Percentiles rank a stretch among this genome's conserved stretches.
These are phyloP conservation scores for Pseudotsuga menziesii DNA, from an alignment of 75 land plant species.

Conservation along the genomic window DNA sequence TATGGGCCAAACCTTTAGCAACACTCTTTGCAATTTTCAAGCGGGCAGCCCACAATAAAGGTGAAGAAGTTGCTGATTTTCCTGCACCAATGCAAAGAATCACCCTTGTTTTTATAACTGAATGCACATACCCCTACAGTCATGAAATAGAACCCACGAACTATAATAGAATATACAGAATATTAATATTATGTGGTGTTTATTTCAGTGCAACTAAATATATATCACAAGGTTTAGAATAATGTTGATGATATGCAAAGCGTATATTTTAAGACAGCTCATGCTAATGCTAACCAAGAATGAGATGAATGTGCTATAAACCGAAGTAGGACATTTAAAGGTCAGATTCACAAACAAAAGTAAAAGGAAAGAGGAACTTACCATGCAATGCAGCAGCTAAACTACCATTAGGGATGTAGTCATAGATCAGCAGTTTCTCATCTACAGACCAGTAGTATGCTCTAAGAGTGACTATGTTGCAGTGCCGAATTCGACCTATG, in stretches of 20 bases:
- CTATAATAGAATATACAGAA: background rate
- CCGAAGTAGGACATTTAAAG: background rate
- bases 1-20: conserved; percentile 56
- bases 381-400: conserved; percentile 69
- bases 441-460: conserved; percentile 77
- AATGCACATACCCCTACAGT: background rate
- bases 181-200: background rate
- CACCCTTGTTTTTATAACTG: background rate
- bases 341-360: background rate
- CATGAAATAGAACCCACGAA: background rate
- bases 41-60: conserved; percentile 55
- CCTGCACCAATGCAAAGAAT: conserved; percentile 23
- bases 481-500: conserved; percentile 63
- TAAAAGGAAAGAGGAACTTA: conserved; percentile 16
- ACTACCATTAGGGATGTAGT: conserved; percentile 72
- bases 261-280: too few relatives aligned
- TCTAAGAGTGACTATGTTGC: conserved; percentile 54
- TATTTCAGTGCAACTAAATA: too few relatives aligned
- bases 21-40: conserved; percentile 58
- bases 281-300: background rate
- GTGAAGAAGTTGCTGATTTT: conserved; percentile 26
- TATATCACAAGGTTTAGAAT: too few relatives aligned
- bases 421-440: conserved; percentile 81
- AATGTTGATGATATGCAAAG: too few relatives aligned
- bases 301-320: background rate